A percentile compares a stretch with the other conserved stretches of the same genome.
Evolutionary conservation across 495 filamentous ascomycete genomes (phyloP).

Genomic region (Delitschia confertaspora): DNA sequence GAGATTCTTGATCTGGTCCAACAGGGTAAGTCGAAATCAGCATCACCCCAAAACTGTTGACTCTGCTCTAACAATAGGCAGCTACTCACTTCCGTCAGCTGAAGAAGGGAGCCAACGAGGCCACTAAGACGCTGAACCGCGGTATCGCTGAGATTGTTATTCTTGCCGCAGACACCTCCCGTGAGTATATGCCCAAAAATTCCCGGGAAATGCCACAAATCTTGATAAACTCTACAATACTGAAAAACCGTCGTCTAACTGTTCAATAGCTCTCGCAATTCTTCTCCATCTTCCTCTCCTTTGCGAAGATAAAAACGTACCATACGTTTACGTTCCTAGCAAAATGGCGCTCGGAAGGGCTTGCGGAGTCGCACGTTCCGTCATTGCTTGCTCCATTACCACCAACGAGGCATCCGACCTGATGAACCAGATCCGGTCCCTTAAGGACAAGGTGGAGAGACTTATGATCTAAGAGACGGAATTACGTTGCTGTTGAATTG

Average conservation of each 20-base stretch:
- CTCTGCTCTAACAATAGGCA: neutral
- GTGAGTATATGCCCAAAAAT: neutral
- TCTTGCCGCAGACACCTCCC: constrained; percentile 62
- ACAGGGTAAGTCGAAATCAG: constrained; percentile 46
- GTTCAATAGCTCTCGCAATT: constrained; percentile 70
- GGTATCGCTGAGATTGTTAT: constrained; percentile 84
- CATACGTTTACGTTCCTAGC: constrained; percentile 61
- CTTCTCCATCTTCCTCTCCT: constrained; percentile 86
- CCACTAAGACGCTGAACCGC: constrained; percentile 76
- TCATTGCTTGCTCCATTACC: constrained; percentile 81
- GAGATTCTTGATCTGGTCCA: constrained; percentile 61
- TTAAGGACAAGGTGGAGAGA: constrained; percentile 95
- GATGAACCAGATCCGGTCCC: constrained; percentile 66
- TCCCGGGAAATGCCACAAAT: neutral
- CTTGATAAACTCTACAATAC: neutral
- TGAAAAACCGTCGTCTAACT: neutral
- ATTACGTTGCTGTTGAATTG: no score
- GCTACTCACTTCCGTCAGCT: constrained; percentile 15
- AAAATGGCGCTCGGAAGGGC: constrained; percentile 68
- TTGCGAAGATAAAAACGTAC: constrained; percentile 49
- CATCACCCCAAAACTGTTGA: neutral
- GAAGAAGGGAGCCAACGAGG: constrained; percentile 66
- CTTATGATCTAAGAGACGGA: constrained; percentile 68
- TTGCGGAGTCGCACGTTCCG: constrained; percentile 74
- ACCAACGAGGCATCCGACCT: constrained; percentile 90